phyloP scores from a whole-genome alignment of 1,284 basidiomycete species.

The Ceratobasidium sp. region DNA sequence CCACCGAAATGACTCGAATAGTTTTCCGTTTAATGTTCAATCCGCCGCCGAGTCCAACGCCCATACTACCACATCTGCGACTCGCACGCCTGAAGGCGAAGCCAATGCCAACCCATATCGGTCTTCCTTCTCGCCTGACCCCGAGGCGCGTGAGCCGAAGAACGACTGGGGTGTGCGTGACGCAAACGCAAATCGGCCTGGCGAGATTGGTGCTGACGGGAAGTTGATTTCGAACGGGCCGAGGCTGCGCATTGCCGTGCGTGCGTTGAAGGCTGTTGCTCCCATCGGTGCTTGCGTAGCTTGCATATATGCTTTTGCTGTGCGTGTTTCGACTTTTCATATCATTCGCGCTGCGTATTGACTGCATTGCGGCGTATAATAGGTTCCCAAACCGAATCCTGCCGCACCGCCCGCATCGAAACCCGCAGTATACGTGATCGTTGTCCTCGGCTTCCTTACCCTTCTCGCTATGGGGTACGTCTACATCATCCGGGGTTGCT shows the following conservation, averaged over 20 bases:
- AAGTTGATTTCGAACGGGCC: slow-evolving; percentile 72
- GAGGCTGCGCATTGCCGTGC: slow-evolving; percentile 67
- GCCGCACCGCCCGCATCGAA: slow-evolving; percentile 70
- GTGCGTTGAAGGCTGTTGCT: slow-evolving; percentile 67
- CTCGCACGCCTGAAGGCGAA: neutral
- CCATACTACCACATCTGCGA: slow-evolving; percentile 17
- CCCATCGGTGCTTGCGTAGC: slow-evolving; percentile 67
- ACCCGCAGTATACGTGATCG: slow-evolving; percentile 69
- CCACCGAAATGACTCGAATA: slow-evolving; percentile 26
- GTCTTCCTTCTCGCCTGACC: slow-evolving; percentile 34
- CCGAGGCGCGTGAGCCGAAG: slow-evolving; percentile 54
- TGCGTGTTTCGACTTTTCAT: slow-evolving; percentile 53
- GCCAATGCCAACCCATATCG: neutral
- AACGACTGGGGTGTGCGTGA: slow-evolving; percentile 55
- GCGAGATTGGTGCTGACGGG: slow-evolving; percentile 70
- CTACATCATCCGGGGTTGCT: slow-evolving; percentile 72
- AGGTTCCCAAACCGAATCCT: slow-evolving; percentile 70
- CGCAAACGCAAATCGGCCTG: slow-evolving; percentile 64
- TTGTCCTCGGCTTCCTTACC: slow-evolving; percentile 68
- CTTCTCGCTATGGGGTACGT: slow-evolving; percentile 67
- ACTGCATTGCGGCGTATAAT: neutral
- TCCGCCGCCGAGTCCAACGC: slow-evolving; percentile 20
- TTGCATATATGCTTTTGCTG: slow-evolving; percentile 71
- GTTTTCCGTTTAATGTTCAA: slow-evolving; percentile 39
- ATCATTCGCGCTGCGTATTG: neutral